A percentile compares a stretch with the other conserved stretches of the same genome.
Evolutionary conservation across 805 yeast genomes (phyloP).

Genomic region (Myxozyma vanderwaltii): DNA sequence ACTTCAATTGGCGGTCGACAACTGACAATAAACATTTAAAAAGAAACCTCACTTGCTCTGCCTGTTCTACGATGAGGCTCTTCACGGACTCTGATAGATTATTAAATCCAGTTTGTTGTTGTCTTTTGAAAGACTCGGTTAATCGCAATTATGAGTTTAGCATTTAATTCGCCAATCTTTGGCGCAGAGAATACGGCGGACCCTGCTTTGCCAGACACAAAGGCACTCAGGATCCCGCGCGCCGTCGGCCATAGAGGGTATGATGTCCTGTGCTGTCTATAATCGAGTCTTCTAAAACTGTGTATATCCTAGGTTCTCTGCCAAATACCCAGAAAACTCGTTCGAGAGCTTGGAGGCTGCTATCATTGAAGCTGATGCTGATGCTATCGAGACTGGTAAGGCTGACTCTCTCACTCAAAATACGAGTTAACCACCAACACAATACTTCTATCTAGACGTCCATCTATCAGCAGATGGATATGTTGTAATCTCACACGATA

Average conservation of each 20-base stretch:
- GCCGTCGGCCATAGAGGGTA: constrained; percentile 34
- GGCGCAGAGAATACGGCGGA: neutral
- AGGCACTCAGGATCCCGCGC: constrained; percentile 2
- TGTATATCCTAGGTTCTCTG: constrained; percentile 15
- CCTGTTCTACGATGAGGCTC: too few species aligned
- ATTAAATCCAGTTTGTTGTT: too few species aligned
- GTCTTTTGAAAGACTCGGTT: too few species aligned
- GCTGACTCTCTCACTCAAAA: neutral
- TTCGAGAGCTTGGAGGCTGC: constrained; percentile 51
- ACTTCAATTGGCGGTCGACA: too few species aligned
- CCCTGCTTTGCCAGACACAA: neutral
- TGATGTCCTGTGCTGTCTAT: neutral
- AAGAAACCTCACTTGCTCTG: too few species aligned
- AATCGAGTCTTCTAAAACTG: neutral
- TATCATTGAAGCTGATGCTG: constrained; percentile 48
- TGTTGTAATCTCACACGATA: constrained; percentile 59
- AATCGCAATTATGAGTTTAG: neutral
- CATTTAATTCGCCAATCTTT: neutral
- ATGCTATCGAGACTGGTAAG: constrained; percentile 51
- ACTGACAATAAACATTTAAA: too few species aligned
- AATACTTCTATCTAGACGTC: constrained; percentile 40
- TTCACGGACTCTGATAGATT: too few species aligned
- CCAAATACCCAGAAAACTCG: constrained; percentile 40
- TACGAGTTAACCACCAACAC: neutral
- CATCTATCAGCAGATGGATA: constrained; percentile 58